Base-by-base conservation (phyloP, 768 basidiomycete genomes). In the Podaxis sp. region DNA sequence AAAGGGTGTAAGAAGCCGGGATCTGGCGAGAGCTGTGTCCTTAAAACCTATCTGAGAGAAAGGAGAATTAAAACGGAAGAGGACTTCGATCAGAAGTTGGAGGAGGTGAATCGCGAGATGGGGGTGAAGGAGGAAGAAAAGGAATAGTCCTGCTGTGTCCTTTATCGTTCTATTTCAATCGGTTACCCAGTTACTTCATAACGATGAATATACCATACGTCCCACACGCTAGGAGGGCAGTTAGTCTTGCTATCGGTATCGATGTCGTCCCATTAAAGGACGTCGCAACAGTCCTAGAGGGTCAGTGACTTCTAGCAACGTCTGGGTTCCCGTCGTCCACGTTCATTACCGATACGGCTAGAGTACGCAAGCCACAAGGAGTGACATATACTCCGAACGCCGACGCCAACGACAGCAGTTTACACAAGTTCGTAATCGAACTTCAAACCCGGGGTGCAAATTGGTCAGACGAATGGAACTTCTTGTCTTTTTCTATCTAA, bases 1-100 rank as follows among this genome's bases (percentile, higher is more conserved):
- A 79, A 77, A 59, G 84, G 84, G 1, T 88, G 86, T 69, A 85
- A 77, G 67, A 67, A 74, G 64, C 40, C 74, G 67, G 68, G 68
- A 2, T 65, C 69, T 2, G 60, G 60, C 2, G 67, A 65, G 4
- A 19, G 49, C 2, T 78, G 79, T 56, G 59, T 75, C 3, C 69
- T 78, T 19, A 78, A 73, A 63, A 52, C 66, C 3, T 77, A 76
- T 63, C 24, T 75, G 30, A 73, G 70, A 65, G 68, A 67, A 17
- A 59, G 57, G 53, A 55, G 12, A 44, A 30, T 36, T 22, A 39
- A 58, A 38, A 38, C 55, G 26, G 39, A 57, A 15, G 54, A 62
- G 22, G 59, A 52, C 2, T 55, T 44, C 2, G 39, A 54, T 39
- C 44, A 51, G 11, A 49, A 33, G 24, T 38, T 63, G 12, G 46